Evolutionary conservation across 2,329 filamentous ascomycete genomes (phyloP).

Genomic region (Phialophora verrucosa): DNA sequence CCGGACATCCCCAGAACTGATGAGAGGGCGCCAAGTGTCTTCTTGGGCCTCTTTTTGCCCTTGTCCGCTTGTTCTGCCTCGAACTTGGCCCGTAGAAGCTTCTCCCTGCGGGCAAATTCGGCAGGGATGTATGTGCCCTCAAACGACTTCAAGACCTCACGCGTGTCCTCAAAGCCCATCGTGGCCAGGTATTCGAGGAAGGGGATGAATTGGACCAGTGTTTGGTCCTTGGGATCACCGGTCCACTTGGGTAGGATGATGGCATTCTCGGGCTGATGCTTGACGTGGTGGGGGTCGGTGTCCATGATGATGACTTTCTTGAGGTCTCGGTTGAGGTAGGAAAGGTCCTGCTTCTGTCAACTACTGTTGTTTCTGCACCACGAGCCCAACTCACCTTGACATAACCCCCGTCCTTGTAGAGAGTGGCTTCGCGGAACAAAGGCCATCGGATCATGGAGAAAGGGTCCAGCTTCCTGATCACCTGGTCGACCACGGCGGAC

Average conservation of each 20-base stretch:
- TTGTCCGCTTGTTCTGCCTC: constrained; percentile 67
- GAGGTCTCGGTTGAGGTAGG: constrained; percentile 93
- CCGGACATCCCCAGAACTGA: constrained; percentile 76
- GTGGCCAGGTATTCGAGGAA: constrained; percentile 97
- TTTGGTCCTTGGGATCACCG: constrained; percentile 80
- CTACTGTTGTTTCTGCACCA: constrained; percentile 3
- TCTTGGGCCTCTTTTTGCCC: constrained; percentile 64
- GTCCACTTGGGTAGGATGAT: constrained; percentile 91
- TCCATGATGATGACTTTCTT: constrained; percentile 96
- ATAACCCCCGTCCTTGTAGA: constrained; percentile 94
- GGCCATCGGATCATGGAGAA: constrained; percentile 96
- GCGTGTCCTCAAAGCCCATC: constrained; percentile 88
- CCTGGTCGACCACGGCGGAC: constrained; percentile 79
- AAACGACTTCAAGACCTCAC: constrained; percentile 84
- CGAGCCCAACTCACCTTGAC: constrained; percentile 73
- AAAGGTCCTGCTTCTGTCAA: constrained; percentile 73
- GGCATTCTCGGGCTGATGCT: constrained; percentile 93
- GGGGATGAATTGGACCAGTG: constrained; percentile 86
- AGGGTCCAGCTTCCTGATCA: constrained; percentile 91
- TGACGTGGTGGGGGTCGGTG: constrained; percentile 79
- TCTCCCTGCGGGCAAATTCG: constrained; percentile 89
- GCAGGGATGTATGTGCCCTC: constrained; percentile 85
- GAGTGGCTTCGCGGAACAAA: constrained; percentile 93
- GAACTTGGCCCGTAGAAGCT: constrained; percentile 82
- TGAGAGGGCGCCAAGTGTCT: constrained; percentile 71